phyloP scores from a whole-genome alignment of 495 filamentous ascomycete genomes.

The Pseudoneurospora amorphoporcata region DNA sequence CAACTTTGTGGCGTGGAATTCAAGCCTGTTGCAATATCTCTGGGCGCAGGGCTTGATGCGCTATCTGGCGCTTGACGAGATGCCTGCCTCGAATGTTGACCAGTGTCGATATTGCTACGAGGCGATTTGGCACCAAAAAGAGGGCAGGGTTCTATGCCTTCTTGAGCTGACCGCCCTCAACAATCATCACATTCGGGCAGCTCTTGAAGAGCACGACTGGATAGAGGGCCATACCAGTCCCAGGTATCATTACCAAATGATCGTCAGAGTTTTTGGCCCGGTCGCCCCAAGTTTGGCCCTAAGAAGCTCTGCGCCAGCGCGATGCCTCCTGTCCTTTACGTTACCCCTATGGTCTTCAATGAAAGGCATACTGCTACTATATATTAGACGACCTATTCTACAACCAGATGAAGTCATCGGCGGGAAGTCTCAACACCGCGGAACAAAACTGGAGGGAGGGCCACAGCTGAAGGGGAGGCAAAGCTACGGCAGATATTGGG shows the following conservation, averaged over 20 bases:
- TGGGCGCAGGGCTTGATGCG: neutral
- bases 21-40: neutral
- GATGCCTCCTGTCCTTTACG: neutral
- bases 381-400: neutral
- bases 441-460: neutral
- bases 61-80: neutral
- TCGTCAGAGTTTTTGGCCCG: neutral
- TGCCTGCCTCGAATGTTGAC: neutral
- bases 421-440: neutral
- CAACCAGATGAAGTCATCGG: neutral
- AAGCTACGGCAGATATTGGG: neutral
- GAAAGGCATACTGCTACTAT: neutral
- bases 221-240: neutral
- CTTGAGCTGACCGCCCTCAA: neutral
- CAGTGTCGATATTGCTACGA: neutral
- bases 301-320: neutral
- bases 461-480: neutral
- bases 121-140: neutral
- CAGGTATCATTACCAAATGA: neutral
- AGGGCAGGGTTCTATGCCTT: neutral
- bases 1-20: neutral
- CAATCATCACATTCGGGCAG: neutral
- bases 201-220: neutral
- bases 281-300: neutral
- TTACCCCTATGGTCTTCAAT: neutral